These are phyloP conservation scores for Penicillium expansum DNA, from an alignment of 2,329 filamentous ascomycete species.

Conservation along the genomic window DNA sequence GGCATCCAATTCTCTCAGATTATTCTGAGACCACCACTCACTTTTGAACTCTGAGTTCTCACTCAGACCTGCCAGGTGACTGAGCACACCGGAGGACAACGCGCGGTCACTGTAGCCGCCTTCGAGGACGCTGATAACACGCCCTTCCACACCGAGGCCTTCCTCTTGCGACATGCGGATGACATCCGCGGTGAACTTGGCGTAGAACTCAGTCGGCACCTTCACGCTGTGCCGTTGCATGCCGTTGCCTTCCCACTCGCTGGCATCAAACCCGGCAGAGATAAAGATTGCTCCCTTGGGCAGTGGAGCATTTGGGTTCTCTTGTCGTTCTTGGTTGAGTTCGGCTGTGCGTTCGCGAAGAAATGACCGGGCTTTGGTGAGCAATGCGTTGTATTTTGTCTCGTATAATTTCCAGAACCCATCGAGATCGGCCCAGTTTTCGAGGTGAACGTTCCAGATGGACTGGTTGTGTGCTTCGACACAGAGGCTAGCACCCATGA, in stretches of 20 bases:
- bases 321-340: slow-evolving; percentile 54
- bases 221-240: slow-evolving; percentile 98
- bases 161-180: slow-evolving; percentile 78
- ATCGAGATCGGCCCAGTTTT: slow-evolving; percentile 66
- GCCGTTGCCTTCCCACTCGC: slow-evolving; percentile 83
- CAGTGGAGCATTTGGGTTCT: slow-evolving; percentile 54
- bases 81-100: slow-evolving; percentile 80
- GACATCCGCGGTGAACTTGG: slow-evolving; percentile 81
- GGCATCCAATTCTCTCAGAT: slow-evolving; percentile 68
- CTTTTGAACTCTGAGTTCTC: slow-evolving; percentile 62
- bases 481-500: slow-evolving; percentile 89
- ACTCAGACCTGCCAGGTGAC: slow-evolving; percentile 77
- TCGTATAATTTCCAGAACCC: slow-evolving; percentile 93
- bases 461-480: slow-evolving; percentile 92
- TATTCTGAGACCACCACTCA: slow-evolving; percentile 66
- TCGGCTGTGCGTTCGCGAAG: slow-evolving; percentile 69
- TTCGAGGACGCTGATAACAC: slow-evolving; percentile 89
- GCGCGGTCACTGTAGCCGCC: slow-evolving; percentile 95
- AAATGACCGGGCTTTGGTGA: slow-evolving; percentile 78
- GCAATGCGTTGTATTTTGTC: slow-evolving; percentile 68
- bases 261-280: slow-evolving; percentile 94
- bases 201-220: slow-evolving; percentile 95
- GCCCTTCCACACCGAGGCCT: slow-evolving; percentile 71
- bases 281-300: slow-evolving; percentile 89
- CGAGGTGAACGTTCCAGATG: slow-evolving; percentile 93